These are phyloP conservation scores for Fraxinus nigra DNA, from an alignment of 305 asterid species.

Conservation along the genomic window DNA sequence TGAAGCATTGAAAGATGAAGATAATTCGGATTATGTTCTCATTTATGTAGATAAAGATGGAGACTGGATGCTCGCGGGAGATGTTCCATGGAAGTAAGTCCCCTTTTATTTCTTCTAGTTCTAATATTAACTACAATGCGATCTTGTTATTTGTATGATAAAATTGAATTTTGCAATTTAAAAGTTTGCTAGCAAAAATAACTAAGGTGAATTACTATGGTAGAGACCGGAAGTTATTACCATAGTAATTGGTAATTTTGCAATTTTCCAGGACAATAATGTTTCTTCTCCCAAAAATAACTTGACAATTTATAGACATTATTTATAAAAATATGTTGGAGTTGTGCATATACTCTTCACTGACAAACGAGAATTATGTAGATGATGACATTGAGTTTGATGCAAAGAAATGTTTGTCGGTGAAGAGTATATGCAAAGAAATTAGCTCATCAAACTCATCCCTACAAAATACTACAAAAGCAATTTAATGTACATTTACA, in stretches of 20 bases:
- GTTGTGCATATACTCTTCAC: neutral
- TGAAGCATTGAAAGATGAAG: conserved; percentile 46
- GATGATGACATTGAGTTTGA: neutral
- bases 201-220: neutral
- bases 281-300: neutral
- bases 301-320: neutral
- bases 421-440: too few relatives aligned
- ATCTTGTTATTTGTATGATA: neutral
- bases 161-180: neutral
- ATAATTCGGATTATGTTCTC: conserved; percentile 49
- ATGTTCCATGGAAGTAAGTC: conserved; percentile 70
- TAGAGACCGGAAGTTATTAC: neutral
- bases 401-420: too few relatives aligned
- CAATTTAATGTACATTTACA: too few relatives aligned
- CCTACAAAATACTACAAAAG: too few relatives aligned
- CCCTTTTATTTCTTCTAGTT: neutral
- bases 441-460: too few relatives aligned
- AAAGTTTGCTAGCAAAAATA: neutral
- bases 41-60: conserved; percentile 74
- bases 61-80: conserved; percentile 74
- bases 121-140: neutral
- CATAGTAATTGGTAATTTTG: too few relatives aligned
- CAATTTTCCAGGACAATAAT: neutral
- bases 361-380: conserved; percentile 23
- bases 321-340: neutral